Evolutionary conservation across 208 protist genomes (phyloP), one percentile per base, ranked within the genome.

Genomic region (Polymyxa betae): DNA sequence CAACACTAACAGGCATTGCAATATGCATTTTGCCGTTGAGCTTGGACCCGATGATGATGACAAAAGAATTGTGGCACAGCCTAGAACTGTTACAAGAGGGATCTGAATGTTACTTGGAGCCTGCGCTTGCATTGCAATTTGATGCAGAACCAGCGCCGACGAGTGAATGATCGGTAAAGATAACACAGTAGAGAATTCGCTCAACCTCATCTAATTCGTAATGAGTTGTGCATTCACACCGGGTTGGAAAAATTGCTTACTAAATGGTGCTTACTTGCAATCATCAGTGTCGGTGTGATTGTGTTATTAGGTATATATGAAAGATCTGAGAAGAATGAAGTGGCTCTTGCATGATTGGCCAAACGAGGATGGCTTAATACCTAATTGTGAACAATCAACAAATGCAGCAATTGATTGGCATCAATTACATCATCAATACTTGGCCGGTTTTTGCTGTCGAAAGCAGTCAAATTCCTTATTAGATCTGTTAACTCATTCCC

Each of bases 361-460:
- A 60, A 24, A 60, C 49, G 49, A 29, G 49, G 49, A 60, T 60
- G 49, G 12, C 24, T 5, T 60, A 60, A 24, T 24, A 60, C 49
- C 49, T 60, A 24, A 60, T 5, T 29, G 24, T 60, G 24, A 60
- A 29, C 5, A 5, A 60, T 24, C 24, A 60, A 60, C 24, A 60
- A 60, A 24, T 24, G 24, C 24, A 43, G 16, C 16, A 43, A n/a
- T 38, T 20, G n/a, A n/a, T n/a, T 82, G 5, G 5, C 16, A 35
- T 5, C 35, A n/a, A n/a, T 5, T 82, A 82, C 72, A 20, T 82
- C 35, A 43, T 82, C 72, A 82, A 82, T 82, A 43, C 72, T 82
- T 5, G 72, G 72, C 5, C 72, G n/a, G 12, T 82, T n/a, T 43
- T 35, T 16, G 72, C 72, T 35, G 5, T 82, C n/a, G 72, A 82